Evolutionary conservation across 495 filamentous ascomycete species (phyloP).

Genomic region (Penicillium malachiteum): DNA sequence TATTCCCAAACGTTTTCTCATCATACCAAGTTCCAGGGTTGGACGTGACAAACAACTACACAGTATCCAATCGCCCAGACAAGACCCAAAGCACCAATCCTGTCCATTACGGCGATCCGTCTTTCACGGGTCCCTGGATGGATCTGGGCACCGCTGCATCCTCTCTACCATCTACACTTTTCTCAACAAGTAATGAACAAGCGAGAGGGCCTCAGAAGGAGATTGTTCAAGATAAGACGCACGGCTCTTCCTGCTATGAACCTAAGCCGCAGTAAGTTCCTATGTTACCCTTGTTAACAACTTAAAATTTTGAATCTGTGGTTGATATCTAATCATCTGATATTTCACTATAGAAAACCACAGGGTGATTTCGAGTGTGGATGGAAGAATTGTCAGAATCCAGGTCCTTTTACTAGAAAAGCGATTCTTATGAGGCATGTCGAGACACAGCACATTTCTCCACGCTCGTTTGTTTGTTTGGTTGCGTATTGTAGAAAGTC

Average conservation of each 20-base stretch:
- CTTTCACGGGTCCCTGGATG: not conserved
- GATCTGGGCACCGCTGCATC: not conserved
- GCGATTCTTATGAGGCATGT: conserved; percentile 14
- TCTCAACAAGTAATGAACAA: not conserved
- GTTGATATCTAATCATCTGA: not conserved
- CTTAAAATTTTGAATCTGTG: no score
- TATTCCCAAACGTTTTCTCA: not conserved
- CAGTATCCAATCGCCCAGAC: not conserved
- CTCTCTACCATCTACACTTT: not conserved
- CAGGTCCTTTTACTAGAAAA: conserved; percentile 5
- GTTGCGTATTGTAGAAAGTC: not conserved
- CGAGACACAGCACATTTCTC: conserved; percentile 14
- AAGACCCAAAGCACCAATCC: not conserved
- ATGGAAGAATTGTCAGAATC: conserved; percentile 8
- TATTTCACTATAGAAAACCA: not conserved
- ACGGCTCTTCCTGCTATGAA: not conserved
- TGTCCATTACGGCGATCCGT: not conserved
- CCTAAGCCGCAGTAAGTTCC: not conserved
- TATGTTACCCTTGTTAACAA: no score
- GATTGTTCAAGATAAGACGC: no score
- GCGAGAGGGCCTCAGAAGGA: no score
- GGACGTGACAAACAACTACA: no score
- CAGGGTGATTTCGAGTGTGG: not conserved
- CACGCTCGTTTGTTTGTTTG: conserved; percentile 6
- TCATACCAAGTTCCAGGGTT: no score